Base-by-base conservation (phyloP, 1,284 basidiomycete genomes). In the Pascua sp. region DNA sequence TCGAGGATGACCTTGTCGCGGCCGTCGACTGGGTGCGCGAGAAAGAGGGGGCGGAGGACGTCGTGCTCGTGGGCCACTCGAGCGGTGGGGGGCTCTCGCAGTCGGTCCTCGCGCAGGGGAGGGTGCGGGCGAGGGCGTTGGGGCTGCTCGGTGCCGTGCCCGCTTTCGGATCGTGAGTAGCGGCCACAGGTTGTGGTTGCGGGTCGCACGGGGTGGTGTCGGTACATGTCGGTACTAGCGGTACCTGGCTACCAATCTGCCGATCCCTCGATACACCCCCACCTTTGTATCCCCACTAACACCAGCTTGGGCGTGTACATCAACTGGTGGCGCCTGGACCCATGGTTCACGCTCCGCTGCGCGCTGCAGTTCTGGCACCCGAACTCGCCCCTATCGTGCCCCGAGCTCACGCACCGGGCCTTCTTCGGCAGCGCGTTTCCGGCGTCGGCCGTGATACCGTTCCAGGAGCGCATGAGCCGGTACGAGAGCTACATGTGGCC, bases 401-500 rank as follows among this genome's bases (percentile, higher is more conserved):
- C 56, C 3, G n/a, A 24, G 9, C 48, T 57, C 39, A 57, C 56
- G 13, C 56, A 17, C 4, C 48, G 51, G 12, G 56, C 56, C 4
- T 57, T 57, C 48, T 57, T 57, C 44, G 52, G 56, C 40, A 2
- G 10, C 7, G 9, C 42, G 16, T 57, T 57, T 44, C 47, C 51
- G 2, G 11, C 32, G 1, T 15, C 37, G 8, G 42, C 24, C 32
- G 56, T 57, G 17, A n/a, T 39, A 1, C 16, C 56, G 10, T 57
- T 57, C 51, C 56, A 57, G 44, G 32, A 18, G 15, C 43, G 17
- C 16, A 18, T 47, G 47, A 8, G 1, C 32, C 56, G 56, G 11
- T 57, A 50, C 56, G 56, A 57, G 48, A 50, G 48, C 44, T 50
- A 47, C 39, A 50, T 43, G 56, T 57, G 56, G 56, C 56, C 56